A percentile compares a stretch with the other conserved stretches of the same genome.
These are phyloP conservation scores for Phytophthora citrophthora DNA, from an alignment of 352 stramenopile genomes.

Conservation along the genomic window DNA sequence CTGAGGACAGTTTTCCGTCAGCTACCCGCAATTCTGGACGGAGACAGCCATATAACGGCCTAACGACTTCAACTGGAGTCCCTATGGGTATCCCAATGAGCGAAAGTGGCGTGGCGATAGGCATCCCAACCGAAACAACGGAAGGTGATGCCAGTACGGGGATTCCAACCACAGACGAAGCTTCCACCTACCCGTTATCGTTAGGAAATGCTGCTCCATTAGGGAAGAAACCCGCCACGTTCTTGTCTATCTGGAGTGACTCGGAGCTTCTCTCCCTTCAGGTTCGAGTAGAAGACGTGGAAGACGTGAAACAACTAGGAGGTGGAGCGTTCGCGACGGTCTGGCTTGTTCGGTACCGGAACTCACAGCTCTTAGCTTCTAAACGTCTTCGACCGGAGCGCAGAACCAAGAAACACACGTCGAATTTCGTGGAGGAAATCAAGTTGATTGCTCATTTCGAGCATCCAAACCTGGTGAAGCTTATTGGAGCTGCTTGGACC, in stretches of 20 bases:
- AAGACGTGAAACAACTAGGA: constrained; percentile 35
- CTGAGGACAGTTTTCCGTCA: constrained; percentile 17
- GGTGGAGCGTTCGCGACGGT: constrained; percentile 38
- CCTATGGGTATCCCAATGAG: constrained; percentile 31
- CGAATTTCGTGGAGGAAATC: constrained; percentile 50
- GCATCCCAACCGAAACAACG: constrained; percentile 14
- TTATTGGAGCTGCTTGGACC: constrained; percentile 51
- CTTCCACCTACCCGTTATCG: constrained; percentile 7
- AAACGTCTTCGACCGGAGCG: constrained; percentile 34
- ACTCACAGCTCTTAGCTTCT: constrained; percentile 32
- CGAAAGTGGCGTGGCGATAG: constrained; percentile 21
- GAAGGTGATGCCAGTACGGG: constrained; percentile 15
- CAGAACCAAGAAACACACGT: constrained; percentile 38
- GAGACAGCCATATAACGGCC: constrained; percentile 11
- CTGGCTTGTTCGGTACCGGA: constrained; percentile 35
- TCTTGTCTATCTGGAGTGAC: constrained; percentile 40
- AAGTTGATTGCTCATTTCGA: constrained; percentile 50
- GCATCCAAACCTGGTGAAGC: constrained; percentile 49
- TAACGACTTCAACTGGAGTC: constrained; percentile 25
- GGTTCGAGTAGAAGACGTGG: constrained; percentile 33
- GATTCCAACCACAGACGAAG: constrained; percentile 8
- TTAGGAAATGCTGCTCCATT: constrained; percentile 3
- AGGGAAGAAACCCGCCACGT: constrained; percentile 13
- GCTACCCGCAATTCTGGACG: constrained; percentile 3
- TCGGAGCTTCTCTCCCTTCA: constrained; percentile 33